Conservation (phyloP, 2,329 filamentous ascomycete genomes). For the Pseudogymnoascus pannorum region DNA sequence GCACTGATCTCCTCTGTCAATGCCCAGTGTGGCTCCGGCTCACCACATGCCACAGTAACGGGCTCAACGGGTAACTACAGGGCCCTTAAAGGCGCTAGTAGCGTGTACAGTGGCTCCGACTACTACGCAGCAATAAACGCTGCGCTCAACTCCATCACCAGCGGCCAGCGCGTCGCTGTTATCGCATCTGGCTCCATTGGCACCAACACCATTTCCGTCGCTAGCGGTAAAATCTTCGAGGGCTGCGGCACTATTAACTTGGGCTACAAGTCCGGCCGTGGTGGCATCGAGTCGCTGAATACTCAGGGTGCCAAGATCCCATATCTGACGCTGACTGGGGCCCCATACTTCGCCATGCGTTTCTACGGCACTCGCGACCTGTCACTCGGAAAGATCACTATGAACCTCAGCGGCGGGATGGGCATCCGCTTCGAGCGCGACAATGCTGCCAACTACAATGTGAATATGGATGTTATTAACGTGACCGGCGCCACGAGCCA, state of each 20-base stretch:
- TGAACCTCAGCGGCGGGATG: slow-evolving; percentile 47
- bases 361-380: slow-evolving; percentile 46
- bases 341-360: slow-evolving; percentile 49
- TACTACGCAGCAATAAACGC: slow-evolving; percentile 48
- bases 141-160: slow-evolving; percentile 43
- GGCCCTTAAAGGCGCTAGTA: slow-evolving; percentile 36
- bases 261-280: slow-evolving; percentile 35
- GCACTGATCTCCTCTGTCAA: slow-evolving; percentile 33
- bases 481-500: slow-evolving; percentile 48
- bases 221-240: slow-evolving; percentile 49
- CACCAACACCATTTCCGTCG: slow-evolving; percentile 43
- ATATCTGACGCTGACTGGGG: slow-evolving; percentile 50
- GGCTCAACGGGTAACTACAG: slow-evolving; percentile 40
- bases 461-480: slow-evolving; percentile 44
- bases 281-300: slow-evolving; percentile 46
- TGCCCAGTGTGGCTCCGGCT: slow-evolving; percentile 41
- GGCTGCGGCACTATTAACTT: slow-evolving; percentile 50
- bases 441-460: slow-evolving; percentile 43
- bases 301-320: slow-evolving; percentile 45
- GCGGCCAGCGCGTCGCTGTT: slow-evolving; percentile 46
- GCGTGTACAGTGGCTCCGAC: slow-evolving; percentile 45
- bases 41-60: slow-evolving; percentile 39
- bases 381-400: slow-evolving; percentile 42
- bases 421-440: slow-evolving; percentile 53
- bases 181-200: slow-evolving; percentile 49